A percentile compares a stretch with the other conserved stretches of the same genome.
These are phyloP conservation scores for Scleromitrula shiraiana DNA, from an alignment of 2,329 filamentous ascomycete genomes.

Conservation along the genomic window DNA sequence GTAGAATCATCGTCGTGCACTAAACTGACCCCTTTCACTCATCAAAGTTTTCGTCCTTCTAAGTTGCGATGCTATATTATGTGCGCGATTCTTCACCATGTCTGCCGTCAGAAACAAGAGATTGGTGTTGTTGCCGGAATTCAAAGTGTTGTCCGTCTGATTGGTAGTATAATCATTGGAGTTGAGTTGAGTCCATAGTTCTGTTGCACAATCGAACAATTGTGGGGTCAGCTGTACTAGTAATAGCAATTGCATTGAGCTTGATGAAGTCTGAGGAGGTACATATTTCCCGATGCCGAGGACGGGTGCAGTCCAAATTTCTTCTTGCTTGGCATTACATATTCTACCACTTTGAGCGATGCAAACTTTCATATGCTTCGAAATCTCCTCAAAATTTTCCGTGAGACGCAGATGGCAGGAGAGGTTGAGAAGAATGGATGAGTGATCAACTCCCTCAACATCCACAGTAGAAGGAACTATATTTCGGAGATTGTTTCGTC, in stretches of 20 bases:
- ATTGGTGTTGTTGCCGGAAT: too few species aligned
- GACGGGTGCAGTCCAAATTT: slow-evolving; percentile 1
- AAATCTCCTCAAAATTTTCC: slow-evolving; percentile 18
- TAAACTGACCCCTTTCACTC: too few species aligned
- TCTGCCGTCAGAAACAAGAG: too few species aligned
- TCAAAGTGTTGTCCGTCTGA: too few species aligned
- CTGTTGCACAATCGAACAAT: slow-evolving; percentile 14
- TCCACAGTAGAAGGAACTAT: neutral
- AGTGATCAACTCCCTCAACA: slow-evolving; percentile 10
- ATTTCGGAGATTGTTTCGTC: neutral
- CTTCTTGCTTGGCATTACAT: neutral
- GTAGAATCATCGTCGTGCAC: too few species aligned
- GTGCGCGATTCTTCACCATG: too few species aligned
- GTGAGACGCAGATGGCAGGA: slow-evolving; percentile 24
- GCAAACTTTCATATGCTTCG: slow-evolving; percentile 19
- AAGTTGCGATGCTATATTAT: too few species aligned
- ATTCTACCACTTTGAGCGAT: slow-evolving; percentile 10
- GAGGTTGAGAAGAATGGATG: slow-evolving; percentile 18
- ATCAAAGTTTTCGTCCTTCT: too few species aligned
- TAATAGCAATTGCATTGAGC: slow-evolving; percentile 19
- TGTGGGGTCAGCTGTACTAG: slow-evolving; percentile 16
- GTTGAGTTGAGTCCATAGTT: slow-evolving; percentile 14
- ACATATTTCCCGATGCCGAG: slow-evolving; percentile 18
- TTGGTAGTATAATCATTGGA: slow-evolving; percentile 4
- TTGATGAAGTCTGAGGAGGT: slow-evolving; percentile 12